Evolutionary conservation across 1,139 yeast genomes (phyloP).

Genomic region (Taiozyma sp.): DNA sequence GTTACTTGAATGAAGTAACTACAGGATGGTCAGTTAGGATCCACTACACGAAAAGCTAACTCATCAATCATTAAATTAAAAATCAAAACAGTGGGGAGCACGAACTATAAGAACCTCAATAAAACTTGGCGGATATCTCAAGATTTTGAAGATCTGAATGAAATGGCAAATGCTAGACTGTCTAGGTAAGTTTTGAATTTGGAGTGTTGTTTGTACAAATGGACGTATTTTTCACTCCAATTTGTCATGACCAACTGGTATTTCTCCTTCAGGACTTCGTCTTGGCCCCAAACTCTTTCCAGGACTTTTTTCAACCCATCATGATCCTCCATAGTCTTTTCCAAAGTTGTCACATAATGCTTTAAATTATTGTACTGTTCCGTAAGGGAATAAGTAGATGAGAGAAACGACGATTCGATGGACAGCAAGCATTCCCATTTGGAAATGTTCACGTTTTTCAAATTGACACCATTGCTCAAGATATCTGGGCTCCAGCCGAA

Average conservation of each 20-base stretch:
- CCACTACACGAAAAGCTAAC: not conserved
- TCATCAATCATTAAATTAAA: not conserved
- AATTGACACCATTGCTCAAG: conserved; percentile 10
- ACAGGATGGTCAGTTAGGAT: not conserved
- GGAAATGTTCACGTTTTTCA: conserved; percentile 18
- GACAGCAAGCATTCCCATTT: conserved; percentile 38
- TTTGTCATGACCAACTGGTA: conserved; percentile 31
- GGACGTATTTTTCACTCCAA: conserved; percentile 35
- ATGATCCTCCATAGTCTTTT: conserved; percentile 29
- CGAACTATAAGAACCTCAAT: not conserved
- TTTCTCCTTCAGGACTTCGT: conserved; percentile 9
- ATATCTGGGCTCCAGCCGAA: conserved; percentile 66
- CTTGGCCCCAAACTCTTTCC: conserved; percentile 33
- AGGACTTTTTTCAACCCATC: conserved; percentile 28
- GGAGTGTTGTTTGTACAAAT: conserved; percentile 29
- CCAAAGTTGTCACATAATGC: conserved; percentile 28
- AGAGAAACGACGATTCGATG: conserved; percentile 28
- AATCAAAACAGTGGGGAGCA: not conserved
- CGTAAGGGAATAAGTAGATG: conserved; percentile 22
- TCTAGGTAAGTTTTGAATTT: conserved; percentile 28
- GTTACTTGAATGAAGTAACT: not conserved
- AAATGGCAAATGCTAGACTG: conserved; percentile 23
- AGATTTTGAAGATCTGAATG: conserved; percentile 16
- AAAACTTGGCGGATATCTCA: not conserved
- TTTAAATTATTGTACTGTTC: conserved; percentile 30